Base-by-base conservation (phyloP, 106 monocot genomes). In the Dioscorea dumetorum region DNA sequence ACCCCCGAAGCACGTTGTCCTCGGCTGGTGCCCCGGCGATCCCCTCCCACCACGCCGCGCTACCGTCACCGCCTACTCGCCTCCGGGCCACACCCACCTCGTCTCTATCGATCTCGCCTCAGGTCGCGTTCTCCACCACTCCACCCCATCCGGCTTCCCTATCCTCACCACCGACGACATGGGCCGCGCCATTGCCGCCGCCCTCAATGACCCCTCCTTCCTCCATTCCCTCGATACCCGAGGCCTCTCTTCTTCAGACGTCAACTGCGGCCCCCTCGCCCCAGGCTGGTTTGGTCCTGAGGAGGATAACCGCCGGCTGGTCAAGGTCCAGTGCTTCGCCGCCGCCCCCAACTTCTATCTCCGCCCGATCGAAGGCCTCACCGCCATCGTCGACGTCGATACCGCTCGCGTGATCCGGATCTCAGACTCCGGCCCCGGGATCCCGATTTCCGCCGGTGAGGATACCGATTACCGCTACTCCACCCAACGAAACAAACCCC, bases 331-430 rank as follows among this genome's bases (percentile, higher is more conserved):
- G 77, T 94, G 90, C 80, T 94, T 76, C 82, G 80, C 90, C 15
- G 87, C 80, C 48, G 90, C 94, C 22, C 84, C 86, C 19, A 94
- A 94, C 70, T 90, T 94, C 85, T 94, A 90, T 82, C 87, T 90
- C 84, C 74, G 94, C 15, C 94, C 94, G n/a, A 83, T 94, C 76
- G 94, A 94, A 61, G 94, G 94, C 20, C 85, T 94, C 53, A 94
- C 94, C 23, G 82, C 85, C 20, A 64, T 94, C 18, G 35, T 94
- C 49, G 94, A 94, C 76, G 65, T 87, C 48, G 94, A 94, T 72
- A 87, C 80, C 53, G 60, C 61, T 64, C 69, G 78, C n/a, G 87
- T 87, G 12, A 58, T 90, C 22, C 64, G 83, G 16, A 71, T 94
- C 35, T 33, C 58, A 15, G 90, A 94, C 50, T 12, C 28, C 5